A percentile compares a stretch with the other conserved stretches of the same genome.
Conservation (phyloP, 192 early-diverging fungal genomes). For the Haplosporangium gracile region DNA sequence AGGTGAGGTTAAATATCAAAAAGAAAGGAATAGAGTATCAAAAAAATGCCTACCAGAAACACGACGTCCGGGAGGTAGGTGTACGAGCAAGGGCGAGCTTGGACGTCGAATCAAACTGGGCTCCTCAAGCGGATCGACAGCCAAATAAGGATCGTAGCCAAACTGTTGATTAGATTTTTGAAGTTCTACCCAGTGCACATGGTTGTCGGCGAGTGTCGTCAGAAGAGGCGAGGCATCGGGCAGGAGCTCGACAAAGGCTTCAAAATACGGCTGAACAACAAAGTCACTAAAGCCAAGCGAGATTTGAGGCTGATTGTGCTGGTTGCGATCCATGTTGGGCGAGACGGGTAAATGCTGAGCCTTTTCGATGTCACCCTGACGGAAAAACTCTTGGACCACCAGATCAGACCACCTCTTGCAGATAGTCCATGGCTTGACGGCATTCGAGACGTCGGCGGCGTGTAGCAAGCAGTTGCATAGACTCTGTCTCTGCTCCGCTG, state of each 20-base stretch:
- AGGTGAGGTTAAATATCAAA: neutral
- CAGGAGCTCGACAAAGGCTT: slow-evolving; percentile 80
- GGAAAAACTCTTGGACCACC: slow-evolving; percentile 89
- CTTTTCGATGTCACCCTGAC: slow-evolving; percentile 91
- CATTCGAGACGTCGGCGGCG: slow-evolving; percentile 92
- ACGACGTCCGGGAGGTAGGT: slow-evolving; percentile 37
- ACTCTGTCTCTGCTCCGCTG: slow-evolving; percentile 68
- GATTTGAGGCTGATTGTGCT: slow-evolving; percentile 80
- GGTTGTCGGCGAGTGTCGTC: slow-evolving; percentile 68
- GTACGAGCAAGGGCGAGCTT: slow-evolving; percentile 14
- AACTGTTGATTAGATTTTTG: slow-evolving; percentile 33
- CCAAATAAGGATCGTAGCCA: slow-evolving; percentile 23
- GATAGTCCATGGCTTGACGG: slow-evolving; percentile 84
- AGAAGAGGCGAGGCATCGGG: slow-evolving; percentile 73
- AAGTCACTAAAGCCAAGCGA: slow-evolving; percentile 89
- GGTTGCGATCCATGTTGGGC: slow-evolving; percentile 90
- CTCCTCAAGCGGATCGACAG: slow-evolving; percentile 20
- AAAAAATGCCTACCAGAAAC: slow-evolving; percentile 31
- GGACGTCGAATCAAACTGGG: slow-evolving; percentile 17
- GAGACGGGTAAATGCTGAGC: slow-evolving; percentile 80
- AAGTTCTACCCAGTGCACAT: slow-evolving; percentile 67
- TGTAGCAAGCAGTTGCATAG: slow-evolving; percentile 82
- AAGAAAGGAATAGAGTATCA: neutral
- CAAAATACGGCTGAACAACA: slow-evolving; percentile 90
- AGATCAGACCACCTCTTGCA: slow-evolving; percentile 93